A percentile compares a stretch with the other conserved stretches of the same genome.
Evolutionary conservation across 768 basidiomycete genomes (phyloP).

Genomic region (Cyclocybe aegerita): DNA sequence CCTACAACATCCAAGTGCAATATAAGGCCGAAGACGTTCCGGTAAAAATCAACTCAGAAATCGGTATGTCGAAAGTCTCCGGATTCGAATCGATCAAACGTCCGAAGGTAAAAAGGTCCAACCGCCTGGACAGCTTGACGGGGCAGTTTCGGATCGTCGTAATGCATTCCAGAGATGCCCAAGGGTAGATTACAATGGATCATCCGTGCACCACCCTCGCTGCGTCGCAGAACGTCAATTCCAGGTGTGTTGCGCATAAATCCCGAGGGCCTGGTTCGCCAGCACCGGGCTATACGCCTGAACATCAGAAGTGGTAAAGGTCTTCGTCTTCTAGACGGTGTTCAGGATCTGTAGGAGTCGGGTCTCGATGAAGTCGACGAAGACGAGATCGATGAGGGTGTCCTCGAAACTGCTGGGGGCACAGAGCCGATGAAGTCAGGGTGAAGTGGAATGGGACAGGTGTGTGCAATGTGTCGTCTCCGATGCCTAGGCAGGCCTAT

Average conservation of each 20-base stretch:
- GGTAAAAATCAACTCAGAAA: no score
- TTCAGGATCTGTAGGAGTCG: constrained; percentile 59
- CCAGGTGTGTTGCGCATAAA: constrained; percentile 53
- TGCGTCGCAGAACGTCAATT: constrained; percentile 29
- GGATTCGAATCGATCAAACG: no score
- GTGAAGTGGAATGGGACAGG: constrained; percentile 53
- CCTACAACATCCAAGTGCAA: no score
- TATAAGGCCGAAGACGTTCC: no score
- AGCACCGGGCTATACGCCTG: constrained; percentile 51
- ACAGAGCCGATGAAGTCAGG: constrained; percentile 63
- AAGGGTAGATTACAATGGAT: no score
- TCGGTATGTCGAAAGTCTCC: no score
- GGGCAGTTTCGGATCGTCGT: no score
- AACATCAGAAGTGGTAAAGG: constrained; percentile 53
- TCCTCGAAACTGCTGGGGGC: constrained; percentile 49
- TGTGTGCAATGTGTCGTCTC: constrained; percentile 69
- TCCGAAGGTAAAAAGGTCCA: no score
- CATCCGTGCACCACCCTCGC: no score
- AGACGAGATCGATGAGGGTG: constrained; percentile 70
- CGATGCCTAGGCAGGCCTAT: constrained; percentile 71
- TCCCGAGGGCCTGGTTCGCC: constrained; percentile 51
- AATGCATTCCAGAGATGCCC: no score
- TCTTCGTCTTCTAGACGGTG: constrained; percentile 43
- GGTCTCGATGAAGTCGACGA: constrained; percentile 64
- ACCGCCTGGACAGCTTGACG: no score